These are phyloP conservation scores for Ascochyta pisi DNA, from an alignment of 2,329 filamentous ascomycete species.

Conservation along the genomic window DNA sequence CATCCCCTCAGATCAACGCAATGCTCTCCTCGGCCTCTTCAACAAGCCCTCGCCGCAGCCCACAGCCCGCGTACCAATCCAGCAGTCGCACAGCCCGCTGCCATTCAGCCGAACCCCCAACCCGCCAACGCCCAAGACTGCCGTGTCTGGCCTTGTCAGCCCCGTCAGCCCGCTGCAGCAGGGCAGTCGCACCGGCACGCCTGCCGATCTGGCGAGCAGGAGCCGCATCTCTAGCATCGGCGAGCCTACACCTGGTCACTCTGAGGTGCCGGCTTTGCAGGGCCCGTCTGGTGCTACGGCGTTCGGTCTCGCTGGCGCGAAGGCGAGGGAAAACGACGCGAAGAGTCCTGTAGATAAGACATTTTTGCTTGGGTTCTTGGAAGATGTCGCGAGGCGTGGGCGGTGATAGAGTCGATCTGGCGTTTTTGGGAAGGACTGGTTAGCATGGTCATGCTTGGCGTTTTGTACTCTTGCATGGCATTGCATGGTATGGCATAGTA, in stretches of 20 bases:
- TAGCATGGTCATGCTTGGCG: neutral
- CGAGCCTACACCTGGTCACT: constrained; percentile 20
- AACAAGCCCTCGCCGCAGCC: constrained; percentile 32
- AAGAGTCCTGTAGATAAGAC: constrained; percentile 70
- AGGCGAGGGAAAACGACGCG: constrained; percentile 21
- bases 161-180: constrained; percentile 47
- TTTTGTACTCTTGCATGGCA: neutral
- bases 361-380: constrained; percentile 78
- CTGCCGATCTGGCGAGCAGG: constrained; percentile 35
- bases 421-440: neutral
- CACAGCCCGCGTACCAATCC: constrained; percentile 20
- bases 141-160: constrained; percentile 47
- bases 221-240: constrained; percentile 47
- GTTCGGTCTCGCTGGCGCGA: neutral
- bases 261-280: neutral
- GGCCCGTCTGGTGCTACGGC: neutral
- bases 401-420: constrained; percentile 19
- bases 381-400: constrained; percentile 55
- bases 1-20: constrained; percentile 42
- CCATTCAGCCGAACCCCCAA: constrained; percentile 29
- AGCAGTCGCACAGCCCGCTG: constrained; percentile 27
- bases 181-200: constrained; percentile 34
- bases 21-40: constrained; percentile 48
- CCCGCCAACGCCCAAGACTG: constrained; percentile 39
- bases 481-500: too few relatives aligned